Evolutionary conservation across 768 basidiomycete genomes (phyloP).

Genomic region (Auriscalpium vulgare): DNA sequence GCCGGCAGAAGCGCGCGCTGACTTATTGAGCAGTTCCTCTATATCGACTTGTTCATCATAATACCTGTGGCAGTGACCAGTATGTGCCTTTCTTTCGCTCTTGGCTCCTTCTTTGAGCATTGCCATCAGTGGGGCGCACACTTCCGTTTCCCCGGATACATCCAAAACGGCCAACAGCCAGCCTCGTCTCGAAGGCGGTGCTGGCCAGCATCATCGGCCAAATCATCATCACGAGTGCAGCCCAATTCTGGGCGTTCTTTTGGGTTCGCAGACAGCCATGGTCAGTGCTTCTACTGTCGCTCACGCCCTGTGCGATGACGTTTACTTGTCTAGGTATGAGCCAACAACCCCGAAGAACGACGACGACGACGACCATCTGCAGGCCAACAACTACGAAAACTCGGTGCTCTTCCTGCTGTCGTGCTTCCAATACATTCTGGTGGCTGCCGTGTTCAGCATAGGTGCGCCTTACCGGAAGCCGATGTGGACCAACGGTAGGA

Average conservation of each 20-base stretch:
- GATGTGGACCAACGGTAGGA: conserved; percentile 89
- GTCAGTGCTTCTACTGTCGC: conserved; percentile 33
- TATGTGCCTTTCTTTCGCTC: conserved; percentile 34
- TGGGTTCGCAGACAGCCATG: conserved; percentile 84
- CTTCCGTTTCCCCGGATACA: conserved; percentile 82
- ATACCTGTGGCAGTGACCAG: conserved; percentile 95
- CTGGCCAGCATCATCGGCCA: conserved; percentile 91
- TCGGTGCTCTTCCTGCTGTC: conserved; percentile 87
- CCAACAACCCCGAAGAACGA: conserved; percentile 29
- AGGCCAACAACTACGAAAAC: conserved; percentile 88
- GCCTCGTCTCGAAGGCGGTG: conserved; percentile 92
- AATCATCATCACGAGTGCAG: conserved; percentile 71
- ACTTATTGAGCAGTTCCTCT: conserved; percentile 61
- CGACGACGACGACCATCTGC: conserved; percentile 52
- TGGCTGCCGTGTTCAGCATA: conserved; percentile 95
- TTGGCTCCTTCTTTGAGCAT: conserved; percentile 10
- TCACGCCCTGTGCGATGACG: not conserved
- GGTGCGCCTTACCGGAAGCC: conserved; percentile 94
- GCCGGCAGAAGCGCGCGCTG: conserved; percentile 1
- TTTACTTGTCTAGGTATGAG: conserved; percentile 7
- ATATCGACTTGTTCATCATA: conserved; percentile 97
- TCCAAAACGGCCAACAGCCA: conserved; percentile 89
- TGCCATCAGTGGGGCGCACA: conserved; percentile 80
- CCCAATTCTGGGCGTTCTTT: conserved; percentile 83
- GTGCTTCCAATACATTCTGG: conserved; percentile 97